Evolutionary conservation across 2,329 filamentous ascomycete species (phyloP), one percentile per base, ranked within the genome.

Genomic region (Pestalotiopsis fici): DNA sequence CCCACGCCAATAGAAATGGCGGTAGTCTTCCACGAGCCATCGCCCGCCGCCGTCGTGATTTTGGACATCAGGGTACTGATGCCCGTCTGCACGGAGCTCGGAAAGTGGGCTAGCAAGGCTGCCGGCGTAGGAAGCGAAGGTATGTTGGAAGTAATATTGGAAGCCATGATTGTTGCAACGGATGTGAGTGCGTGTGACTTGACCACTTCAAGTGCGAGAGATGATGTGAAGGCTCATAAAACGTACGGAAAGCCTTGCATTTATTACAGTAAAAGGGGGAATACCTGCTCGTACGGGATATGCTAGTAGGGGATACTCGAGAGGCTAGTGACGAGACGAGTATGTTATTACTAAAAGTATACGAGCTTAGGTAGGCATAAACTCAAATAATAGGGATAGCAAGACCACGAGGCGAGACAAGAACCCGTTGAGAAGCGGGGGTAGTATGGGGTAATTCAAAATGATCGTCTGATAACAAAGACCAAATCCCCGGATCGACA

Each of bases 1-100:
- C 68, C 69, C 0, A 76, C 25, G 6, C 68, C 65, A 3, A 66
- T 66, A 3, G 72, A 66, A 43, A 75, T 18, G 66, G 70, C 4
- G 65, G 70, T 68, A 25, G 66, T 65, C 28, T 66, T 69, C 72
- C 74, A 76, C 28, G 62, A 23, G 12, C 25, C 47, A 55, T 47
- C 61, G 23, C 59, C 56, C 6, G 67, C 59, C 3, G 64, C 59
- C 3, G 68, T 57, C 3, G 69, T 56, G 12, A 69, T 6, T 12
- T 66, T 39, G 18, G 59, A 59, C 0, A 65, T 43, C 6, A 63
- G 28, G 27, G 66, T 37, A 21, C 62, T n/a, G 31, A 70, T 54
- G 56, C 62, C 63, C 13, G 67, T 50, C 15, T 68, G 31, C 2
- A 25, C 15, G 55, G 65, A 50, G 31, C 37, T 28, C 11, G 59